Conservation (phyloP, 768 basidiomycete species). For the Lanmaoa pseudosensibilis region DNA sequence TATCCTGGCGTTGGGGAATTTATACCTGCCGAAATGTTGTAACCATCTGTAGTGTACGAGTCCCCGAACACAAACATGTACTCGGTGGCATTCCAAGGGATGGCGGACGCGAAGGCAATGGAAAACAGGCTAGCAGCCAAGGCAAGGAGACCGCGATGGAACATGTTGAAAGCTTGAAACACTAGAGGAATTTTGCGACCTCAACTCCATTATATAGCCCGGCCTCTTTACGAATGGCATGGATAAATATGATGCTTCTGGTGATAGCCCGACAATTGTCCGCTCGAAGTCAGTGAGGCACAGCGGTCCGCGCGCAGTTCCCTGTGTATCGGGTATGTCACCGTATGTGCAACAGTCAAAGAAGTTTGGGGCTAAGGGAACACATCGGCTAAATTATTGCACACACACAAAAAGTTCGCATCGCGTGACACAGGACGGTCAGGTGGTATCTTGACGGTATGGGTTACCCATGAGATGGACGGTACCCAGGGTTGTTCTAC, state of each 20-base stretch:
- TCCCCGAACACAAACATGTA: slow-evolving; percentile 64
- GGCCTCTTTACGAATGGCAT: slow-evolving; percentile 6
- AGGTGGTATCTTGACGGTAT: too few species aligned
- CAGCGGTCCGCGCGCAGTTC: background rate
- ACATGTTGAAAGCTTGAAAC: slow-evolving; percentile 10
- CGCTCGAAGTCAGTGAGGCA: background rate
- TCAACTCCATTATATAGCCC: background rate
- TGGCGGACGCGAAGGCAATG: slow-evolving; percentile 17
- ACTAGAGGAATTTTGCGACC: background rate
- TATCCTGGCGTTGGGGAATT: slow-evolving; percentile 51
- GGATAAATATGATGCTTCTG: background rate
- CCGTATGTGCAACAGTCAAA: background rate
- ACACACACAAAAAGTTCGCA: too few species aligned
- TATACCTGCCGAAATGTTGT: slow-evolving; percentile 57
- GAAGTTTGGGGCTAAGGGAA: background rate
- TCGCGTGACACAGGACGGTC: too few species aligned
- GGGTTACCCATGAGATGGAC: too few species aligned
- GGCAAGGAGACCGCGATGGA: background rate
- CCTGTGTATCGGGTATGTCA: background rate
- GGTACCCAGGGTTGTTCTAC: too few species aligned
- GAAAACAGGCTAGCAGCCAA: slow-evolving; percentile 6
- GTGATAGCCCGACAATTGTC: background rate
- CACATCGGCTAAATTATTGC: too few species aligned
- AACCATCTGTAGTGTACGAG: slow-evolving; percentile 61
- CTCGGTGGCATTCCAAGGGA: slow-evolving; percentile 52